Percentiles rank a stretch among this genome's conserved stretches.
Evolutionary conservation across 129 eudicot species (phyloP).

Genomic region (Dittrichia graveolens): DNA sequence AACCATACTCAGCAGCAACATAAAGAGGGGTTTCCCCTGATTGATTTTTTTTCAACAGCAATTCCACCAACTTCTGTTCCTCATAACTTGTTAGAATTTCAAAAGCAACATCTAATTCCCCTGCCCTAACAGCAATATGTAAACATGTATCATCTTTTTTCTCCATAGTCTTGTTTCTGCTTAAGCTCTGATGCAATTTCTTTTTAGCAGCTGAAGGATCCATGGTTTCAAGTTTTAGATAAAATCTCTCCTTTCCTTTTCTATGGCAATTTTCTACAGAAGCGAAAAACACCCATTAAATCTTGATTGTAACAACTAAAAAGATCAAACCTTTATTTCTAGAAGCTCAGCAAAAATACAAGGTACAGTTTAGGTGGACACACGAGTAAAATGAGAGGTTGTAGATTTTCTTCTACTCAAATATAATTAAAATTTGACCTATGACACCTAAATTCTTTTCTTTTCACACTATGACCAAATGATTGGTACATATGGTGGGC

Average conservation of each 20-base stretch:
- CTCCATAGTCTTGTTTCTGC: constrained; percentile 47
- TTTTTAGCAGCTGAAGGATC: constrained; percentile 22
- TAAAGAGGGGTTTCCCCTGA: constrained; percentile 64
- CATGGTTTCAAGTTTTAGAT: constrained; percentile 33
- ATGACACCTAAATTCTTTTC: constrained; percentile 21
- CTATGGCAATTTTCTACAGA: constrained; percentile 1
- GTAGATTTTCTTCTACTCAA: constrained; percentile 12
- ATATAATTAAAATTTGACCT: constrained; percentile 18
- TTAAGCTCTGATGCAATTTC: constrained; percentile 39
- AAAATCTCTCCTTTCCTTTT: constrained; percentile 14
- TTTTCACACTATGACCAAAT: constrained; percentile 34
- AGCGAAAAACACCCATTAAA: constrained; percentile 22
- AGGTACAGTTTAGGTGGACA: constrained; percentile 31
- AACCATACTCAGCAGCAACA: constrained; percentile 62
- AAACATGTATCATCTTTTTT: constrained; percentile 59
- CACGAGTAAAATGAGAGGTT: constrained; percentile 35
- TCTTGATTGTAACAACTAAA: constrained; percentile 13
- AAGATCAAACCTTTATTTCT: constrained; percentile 31
- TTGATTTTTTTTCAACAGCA: constrained; percentile 51
- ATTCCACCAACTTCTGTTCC: constrained; percentile 39
- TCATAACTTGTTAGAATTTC: constrained; percentile 38
- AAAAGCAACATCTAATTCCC: constrained; percentile 41
- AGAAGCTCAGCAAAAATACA: constrained; percentile 26
- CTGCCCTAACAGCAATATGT: constrained; percentile 65
- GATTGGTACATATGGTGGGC: constrained; percentile 18